phyloP scores from a whole-genome alignment of 2,329 filamentous ascomycete species.

The Simplicillium aogashimaense region DNA sequence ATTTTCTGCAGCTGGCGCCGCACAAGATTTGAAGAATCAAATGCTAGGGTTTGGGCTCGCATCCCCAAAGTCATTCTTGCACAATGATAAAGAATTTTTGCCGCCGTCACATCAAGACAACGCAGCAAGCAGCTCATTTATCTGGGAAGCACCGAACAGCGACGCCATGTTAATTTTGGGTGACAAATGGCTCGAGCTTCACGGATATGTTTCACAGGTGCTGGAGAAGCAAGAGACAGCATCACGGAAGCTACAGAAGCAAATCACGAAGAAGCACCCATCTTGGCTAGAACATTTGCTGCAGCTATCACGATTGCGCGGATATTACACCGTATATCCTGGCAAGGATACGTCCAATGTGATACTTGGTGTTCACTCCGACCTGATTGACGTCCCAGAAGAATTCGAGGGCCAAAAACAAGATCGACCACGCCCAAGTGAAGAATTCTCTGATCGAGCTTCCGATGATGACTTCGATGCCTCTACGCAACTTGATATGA shows the following conservation, averaged over 20 bases:
- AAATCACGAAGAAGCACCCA: constrained; percentile 58
- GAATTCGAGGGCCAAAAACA: constrained; percentile 37
- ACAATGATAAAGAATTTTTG: constrained; percentile 47
- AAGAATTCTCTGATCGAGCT: constrained; percentile 17
- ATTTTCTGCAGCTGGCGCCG: constrained; percentile 46
- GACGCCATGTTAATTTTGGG: constrained; percentile 78
- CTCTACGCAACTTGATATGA: constrained; percentile 30
- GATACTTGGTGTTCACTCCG: constrained; percentile 67
- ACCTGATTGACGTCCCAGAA: constrained; percentile 64
- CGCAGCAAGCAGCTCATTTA: constrained; percentile 46
- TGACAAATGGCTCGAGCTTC: constrained; percentile 77
- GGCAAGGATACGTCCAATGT: constrained; percentile 40
- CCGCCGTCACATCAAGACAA: constrained; percentile 23
- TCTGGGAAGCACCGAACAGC: constrained; percentile 79
- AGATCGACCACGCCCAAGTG: constrained; percentile 11
- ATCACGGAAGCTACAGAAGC: constrained; percentile 35
- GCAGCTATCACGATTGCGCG: constrained; percentile 64
- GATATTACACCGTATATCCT: constrained; percentile 75
- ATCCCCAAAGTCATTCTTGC: constrained; percentile 53
- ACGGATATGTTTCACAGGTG: constrained; percentile 63
- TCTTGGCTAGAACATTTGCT: constrained; percentile 72
- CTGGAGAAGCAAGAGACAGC: constrained; percentile 33
- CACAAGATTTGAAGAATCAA: constrained; percentile 35
- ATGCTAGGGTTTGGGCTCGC: constrained; percentile 76
- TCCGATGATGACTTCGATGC: constrained; percentile 26